Percentiles rank a stretch among this genome's conserved stretches.
Conservation (phyloP, 306 rosid species). For the Gastrolobium villosum region DNA sequence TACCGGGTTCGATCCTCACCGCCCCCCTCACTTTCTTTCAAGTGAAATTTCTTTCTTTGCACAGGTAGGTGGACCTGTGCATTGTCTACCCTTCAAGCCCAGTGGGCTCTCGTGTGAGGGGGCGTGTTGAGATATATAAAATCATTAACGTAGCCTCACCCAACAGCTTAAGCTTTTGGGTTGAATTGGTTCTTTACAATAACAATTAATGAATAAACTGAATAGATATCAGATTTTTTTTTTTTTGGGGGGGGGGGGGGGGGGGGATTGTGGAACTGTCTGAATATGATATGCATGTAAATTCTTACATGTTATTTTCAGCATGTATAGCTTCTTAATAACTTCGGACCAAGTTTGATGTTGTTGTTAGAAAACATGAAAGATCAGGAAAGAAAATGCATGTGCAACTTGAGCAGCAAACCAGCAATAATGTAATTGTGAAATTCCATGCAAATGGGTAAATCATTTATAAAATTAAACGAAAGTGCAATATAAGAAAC, state of each 20-base stretch:
- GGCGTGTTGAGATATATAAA: no score
- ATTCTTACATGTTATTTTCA: constrained; percentile 16
- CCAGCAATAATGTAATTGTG: neutral
- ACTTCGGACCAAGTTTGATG: constrained; percentile 3
- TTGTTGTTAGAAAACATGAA: neutral
- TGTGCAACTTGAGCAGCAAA: neutral
- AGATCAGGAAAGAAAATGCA: neutral
- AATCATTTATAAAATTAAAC: neutral
- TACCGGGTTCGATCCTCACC: no score
- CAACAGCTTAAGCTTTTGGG: no score
- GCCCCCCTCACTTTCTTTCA: no score
- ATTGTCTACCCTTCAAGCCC: no score
- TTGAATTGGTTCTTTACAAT: no score
- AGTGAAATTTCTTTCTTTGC: no score
- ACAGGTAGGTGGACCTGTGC: no score
- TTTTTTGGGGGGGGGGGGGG: no score
- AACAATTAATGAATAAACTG: constrained; percentile 45
- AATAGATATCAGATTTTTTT: neutral
- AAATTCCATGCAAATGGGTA: neutral
- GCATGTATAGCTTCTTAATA: neutral
- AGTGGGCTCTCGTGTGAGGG: no score
- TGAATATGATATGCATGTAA: constrained; percentile 5
- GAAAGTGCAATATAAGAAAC: neutral
- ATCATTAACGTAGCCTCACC: no score
- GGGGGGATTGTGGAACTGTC: constrained; percentile 1